Evolutionary conservation across 1,284 basidiomycete species (phyloP).

Genomic region (Trichosporon ovoides): DNA sequence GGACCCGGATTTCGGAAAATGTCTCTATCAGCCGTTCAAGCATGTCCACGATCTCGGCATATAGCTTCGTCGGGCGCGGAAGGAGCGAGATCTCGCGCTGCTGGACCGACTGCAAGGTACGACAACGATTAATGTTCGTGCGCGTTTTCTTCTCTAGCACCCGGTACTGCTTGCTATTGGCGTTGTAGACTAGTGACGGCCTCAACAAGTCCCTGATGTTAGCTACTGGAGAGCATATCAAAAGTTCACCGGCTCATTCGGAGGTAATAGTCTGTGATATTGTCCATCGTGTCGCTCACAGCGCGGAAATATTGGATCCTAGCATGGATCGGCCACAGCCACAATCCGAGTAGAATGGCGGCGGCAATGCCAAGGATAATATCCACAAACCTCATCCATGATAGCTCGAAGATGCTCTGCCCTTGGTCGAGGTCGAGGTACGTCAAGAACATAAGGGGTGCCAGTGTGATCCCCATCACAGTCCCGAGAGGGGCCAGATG

Average conservation of each 20-base stretch:
- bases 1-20: slow-evolving; percentile 45
- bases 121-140: slow-evolving; percentile 32
- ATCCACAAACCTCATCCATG: slow-evolving; percentile 43
- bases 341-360: slow-evolving; percentile 41
- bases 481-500: slow-evolving; percentile 42
- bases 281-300: slow-evolving; percentile 40
- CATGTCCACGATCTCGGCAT: slow-evolving; percentile 47
- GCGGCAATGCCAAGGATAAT: slow-evolving; percentile 47
- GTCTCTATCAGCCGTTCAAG: slow-evolving; percentile 46
- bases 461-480: slow-evolving; percentile 48
- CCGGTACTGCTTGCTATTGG: slow-evolving; percentile 35
- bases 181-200: slow-evolving; percentile 39
- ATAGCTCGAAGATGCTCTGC: slow-evolving; percentile 29
- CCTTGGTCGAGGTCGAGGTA: slow-evolving; percentile 36
- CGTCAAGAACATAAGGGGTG: slow-evolving; percentile 49
- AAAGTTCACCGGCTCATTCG: slow-evolving; percentile 34
- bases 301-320: slow-evolving; percentile 45
- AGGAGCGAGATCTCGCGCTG: slow-evolving; percentile 50
- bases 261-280: slow-evolving; percentile 42
- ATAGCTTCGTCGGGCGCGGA: slow-evolving; percentile 49
- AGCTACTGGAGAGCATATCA: slow-evolving; percentile 9
- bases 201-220: slow-evolving; percentile 31
- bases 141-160: slow-evolving; percentile 29
- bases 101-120: slow-evolving; percentile 41
- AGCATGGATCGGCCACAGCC: slow-evolving; percentile 48